A percentile compares a stretch with the other conserved stretches of the same genome.
Evolutionary conservation across 257 asterid genomes (phyloP).

Genomic region (Solanum neorickii): DNA sequence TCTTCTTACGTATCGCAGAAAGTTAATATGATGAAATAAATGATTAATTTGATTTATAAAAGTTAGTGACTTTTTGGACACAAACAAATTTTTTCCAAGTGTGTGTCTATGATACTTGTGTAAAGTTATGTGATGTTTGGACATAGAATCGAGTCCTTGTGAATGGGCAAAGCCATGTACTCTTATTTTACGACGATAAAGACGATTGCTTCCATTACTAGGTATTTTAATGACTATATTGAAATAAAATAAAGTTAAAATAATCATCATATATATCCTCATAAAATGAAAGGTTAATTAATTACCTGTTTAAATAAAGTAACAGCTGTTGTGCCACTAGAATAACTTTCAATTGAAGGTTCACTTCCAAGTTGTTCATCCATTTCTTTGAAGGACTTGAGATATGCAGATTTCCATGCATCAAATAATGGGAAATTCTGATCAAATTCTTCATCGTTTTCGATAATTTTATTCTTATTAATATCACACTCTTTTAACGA

Average conservation of each 20-base stretch:
- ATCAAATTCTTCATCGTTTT: neutral
- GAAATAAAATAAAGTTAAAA: neutral
- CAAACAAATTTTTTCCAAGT: no score
- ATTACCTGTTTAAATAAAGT: slow-evolving; percentile 61
- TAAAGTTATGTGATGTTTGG: neutral
- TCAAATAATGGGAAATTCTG: slow-evolving; percentile 25
- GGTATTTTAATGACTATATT: neutral
- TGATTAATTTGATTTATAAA: neutral
- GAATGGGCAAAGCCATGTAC: no score
- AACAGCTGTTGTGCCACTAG: slow-evolving; percentile 81
- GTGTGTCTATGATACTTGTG: neutral
- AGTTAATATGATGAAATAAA: neutral
- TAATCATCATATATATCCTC: neutral
- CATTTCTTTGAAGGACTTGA: slow-evolving; percentile 42
- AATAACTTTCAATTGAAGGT: slow-evolving; percentile 48
- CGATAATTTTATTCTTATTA: neutral
- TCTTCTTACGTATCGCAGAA: neutral
- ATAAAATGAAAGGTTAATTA: neutral
- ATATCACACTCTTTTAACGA: slow-evolving; percentile 7
- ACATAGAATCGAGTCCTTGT: no score
- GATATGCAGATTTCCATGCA: slow-evolving; percentile 48
- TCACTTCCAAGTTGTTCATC: slow-evolving; percentile 58
- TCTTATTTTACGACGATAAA: no score
- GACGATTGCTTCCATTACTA: no score
- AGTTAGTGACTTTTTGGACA: neutral